phyloP scores from a whole-genome alignment of 2,329 filamentous ascomycete genomes.

The Diaporthe sp. region DNA sequence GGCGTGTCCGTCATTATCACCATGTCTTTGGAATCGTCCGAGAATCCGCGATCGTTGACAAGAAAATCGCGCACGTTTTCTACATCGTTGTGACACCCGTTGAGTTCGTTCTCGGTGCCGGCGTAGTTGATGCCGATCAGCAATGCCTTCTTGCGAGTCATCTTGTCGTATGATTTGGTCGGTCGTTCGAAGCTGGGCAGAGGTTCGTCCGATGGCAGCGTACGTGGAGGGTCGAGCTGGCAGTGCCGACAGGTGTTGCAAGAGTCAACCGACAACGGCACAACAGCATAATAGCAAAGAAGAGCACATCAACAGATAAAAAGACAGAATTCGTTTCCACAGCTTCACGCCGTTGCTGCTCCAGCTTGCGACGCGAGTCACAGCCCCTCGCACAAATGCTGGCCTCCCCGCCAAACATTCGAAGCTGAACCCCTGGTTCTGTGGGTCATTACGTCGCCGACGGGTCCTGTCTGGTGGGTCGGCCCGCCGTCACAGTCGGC shows the following conservation, averaged over 20 bases:
- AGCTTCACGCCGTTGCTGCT: background rate
- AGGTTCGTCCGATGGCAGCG: too few species aligned
- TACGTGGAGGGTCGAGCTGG: background rate
- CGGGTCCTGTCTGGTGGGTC: slow-evolving; percentile 28
- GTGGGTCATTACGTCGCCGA: slow-evolving; percentile 25
- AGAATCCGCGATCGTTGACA: slow-evolving; percentile 54
- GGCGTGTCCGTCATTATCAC: slow-evolving; percentile 53
- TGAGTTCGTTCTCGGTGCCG: slow-evolving; percentile 67
- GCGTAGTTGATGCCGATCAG: slow-evolving; percentile 72
- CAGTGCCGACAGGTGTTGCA: background rate
- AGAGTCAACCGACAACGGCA: background rate
- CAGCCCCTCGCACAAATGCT: slow-evolving; percentile 23
- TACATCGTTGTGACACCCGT: slow-evolving; percentile 65
- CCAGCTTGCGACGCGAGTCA: slow-evolving; percentile 27
- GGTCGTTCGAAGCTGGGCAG: background rate
- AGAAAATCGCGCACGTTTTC: slow-evolving; percentile 55
- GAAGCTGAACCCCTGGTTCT: slow-evolving; percentile 29
- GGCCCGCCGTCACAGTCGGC: slow-evolving; percentile 23
- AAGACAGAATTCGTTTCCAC: slow-evolving; percentile 5
- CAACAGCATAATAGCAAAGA: background rate
- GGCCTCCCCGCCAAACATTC: slow-evolving; percentile 26
- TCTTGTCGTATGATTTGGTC: slow-evolving; percentile 24
- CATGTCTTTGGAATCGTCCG: slow-evolving; percentile 50
- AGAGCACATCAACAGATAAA: background rate
- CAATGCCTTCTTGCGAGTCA: slow-evolving; percentile 52